A percentile compares a stretch with the other conserved stretches of the same genome.
Evolutionary conservation across 2,329 filamentous ascomycete species (phyloP).

Genomic region (Colletotrichum euphorbiae): DNA sequence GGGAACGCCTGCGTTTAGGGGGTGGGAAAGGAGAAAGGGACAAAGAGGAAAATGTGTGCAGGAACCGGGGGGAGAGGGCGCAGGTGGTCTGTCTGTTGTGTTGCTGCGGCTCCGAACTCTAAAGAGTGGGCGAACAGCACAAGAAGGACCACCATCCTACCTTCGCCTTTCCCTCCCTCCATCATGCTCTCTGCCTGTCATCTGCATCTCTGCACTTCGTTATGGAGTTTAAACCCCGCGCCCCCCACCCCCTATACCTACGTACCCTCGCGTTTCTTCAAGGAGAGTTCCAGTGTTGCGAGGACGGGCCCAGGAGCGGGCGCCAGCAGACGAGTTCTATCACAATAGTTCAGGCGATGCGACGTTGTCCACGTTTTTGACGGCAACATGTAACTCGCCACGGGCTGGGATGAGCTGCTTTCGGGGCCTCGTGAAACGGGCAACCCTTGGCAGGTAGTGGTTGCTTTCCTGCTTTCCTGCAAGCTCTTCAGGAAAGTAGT

Average conservation of each 20-base stretch:
- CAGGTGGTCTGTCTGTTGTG: slow-evolving; percentile 6
- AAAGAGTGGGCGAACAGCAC: slow-evolving; percentile 31
- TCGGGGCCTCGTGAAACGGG: slow-evolving; percentile 23
- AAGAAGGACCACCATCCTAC: not conserved
- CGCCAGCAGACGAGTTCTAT: slow-evolving; percentile 10
- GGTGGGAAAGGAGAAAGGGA: not conserved
- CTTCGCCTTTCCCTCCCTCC: not conserved
- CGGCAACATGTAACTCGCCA: slow-evolving; percentile 27
- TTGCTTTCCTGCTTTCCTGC: not conserved
- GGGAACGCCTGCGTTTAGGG: not conserved
- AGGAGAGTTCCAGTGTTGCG: slow-evolving; percentile 8
- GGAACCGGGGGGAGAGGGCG: slow-evolving; percentile 6
- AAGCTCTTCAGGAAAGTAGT: too few species aligned
- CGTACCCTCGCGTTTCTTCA: not conserved
- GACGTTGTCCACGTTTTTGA: slow-evolving; percentile 36
- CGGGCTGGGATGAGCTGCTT: slow-evolving; percentile 17
- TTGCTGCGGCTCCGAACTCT: slow-evolving; percentile 33
- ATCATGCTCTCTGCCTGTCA: not conserved
- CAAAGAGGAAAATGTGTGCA: not conserved
- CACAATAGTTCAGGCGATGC: slow-evolving; percentile 20
- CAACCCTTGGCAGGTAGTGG: not conserved
- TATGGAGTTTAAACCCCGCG: not conserved
- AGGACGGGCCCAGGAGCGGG: slow-evolving; percentile 3
- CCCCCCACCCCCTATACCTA: not conserved
- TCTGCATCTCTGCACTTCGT: not conserved